Base-by-base conservation (phyloP, 306 rosid species). In the Lablab purpureus region DNA sequence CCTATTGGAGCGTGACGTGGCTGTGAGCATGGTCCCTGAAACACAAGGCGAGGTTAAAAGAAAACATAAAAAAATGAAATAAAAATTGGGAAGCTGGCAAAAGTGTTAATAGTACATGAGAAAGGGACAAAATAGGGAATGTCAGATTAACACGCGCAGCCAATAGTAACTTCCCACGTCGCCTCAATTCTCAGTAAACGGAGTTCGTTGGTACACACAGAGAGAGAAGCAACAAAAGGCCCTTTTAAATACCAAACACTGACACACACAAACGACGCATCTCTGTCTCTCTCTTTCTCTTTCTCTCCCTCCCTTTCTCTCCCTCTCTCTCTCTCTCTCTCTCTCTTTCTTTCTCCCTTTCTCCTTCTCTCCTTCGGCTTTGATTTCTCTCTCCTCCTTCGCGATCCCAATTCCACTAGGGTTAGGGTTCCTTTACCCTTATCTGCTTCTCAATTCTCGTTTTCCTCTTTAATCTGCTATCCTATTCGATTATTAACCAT, bases 381-480 rank as follows among this genome's bases (percentile, higher is more conserved):
- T 18, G 80, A 76, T 81, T 69, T 75, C 93, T 86, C 87, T 85
- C 89, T 82, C 90, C 13, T 17, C 55, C 80, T 84, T 79, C 12
- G 67, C 74, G 85, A 85, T 91, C 89, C 88, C 76, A 85, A 89
- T 74, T 83, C 82, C 12, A 22, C 75, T 65, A 77, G 85, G 93
- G 92, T 88, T 89, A 87, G 93, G 97, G 88, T 89, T 90, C 71
- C 82, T 0, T 78, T 46, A 21, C 81, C 46, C 67, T 62, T 30
- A 6, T 64, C 69, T 58, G 69, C n/a, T 83, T 66, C 30, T 19
- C 45, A 25, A 49, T 56, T 74, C 17, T 14, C 19, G 0, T 7
- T 69, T 12, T 80, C 18, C 72, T 4, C 37, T 25, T 46, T 70
- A 60, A 49, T 78, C 64, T 50, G 7, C 49, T 64, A 4, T 64